Evolutionary conservation across 1,139 yeast species (phyloP).

Genomic region (Scheffersomyces parashehatae): DNA sequence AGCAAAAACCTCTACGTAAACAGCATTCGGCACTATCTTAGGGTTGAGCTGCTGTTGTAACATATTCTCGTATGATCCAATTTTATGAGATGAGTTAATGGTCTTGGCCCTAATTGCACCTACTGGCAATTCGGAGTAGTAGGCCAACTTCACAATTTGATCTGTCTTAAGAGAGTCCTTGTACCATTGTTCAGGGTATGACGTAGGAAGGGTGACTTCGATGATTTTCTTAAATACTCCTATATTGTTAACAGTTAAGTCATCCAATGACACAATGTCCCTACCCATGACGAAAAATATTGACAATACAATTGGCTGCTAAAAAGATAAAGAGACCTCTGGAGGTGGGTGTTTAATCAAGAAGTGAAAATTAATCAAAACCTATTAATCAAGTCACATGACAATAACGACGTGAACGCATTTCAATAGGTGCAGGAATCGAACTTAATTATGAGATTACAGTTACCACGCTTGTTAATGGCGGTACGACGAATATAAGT

Average conservation of each 20-base stretch:
- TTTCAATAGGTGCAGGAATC: no score
- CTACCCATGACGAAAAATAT: conserved; percentile 21
- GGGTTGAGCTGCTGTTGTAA: conserved; percentile 24
- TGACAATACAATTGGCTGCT: no score
- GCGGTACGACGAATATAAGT: no score
- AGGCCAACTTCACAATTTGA: conserved; percentile 47
- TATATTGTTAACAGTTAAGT: conserved; percentile 54
- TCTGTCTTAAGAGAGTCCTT: conserved; percentile 35
- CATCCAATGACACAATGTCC: conserved; percentile 52
- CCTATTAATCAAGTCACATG: no score
- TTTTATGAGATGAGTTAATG: conserved; percentile 30
- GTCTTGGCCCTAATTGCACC: conserved; percentile 64
- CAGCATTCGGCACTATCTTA: conserved; percentile 48
- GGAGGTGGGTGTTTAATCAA: no score
- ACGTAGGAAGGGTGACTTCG: conserved; percentile 40
- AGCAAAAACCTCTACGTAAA: conserved; percentile 66
- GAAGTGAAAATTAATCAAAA: no score
- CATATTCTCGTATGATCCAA: conserved; percentile 23
- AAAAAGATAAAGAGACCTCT: no score
- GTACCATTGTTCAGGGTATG: conserved; percentile 49
- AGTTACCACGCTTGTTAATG: no score
- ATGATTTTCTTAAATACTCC: conserved; percentile 55
- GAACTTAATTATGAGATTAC: no score
- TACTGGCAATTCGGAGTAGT: conserved; percentile 66
- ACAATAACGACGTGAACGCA: no score